These are phyloP conservation scores for Dendrobium catenatum DNA, from an alignment of 106 monocot species.

Conservation along the genomic window DNA sequence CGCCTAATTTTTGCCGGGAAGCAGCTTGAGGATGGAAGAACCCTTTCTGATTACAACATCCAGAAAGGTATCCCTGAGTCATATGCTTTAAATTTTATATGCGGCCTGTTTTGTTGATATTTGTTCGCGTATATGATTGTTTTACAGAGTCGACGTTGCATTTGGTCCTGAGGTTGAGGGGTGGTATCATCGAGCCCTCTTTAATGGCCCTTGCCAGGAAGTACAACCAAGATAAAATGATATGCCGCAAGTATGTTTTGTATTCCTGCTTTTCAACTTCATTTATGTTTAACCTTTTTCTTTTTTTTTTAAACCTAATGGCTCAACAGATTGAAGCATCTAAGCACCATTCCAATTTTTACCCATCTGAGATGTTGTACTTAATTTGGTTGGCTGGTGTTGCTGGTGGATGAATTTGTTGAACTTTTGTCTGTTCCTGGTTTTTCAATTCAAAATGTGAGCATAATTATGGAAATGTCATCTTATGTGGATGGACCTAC, in stretches of 20 bases:
- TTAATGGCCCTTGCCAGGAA: constrained; percentile 61
- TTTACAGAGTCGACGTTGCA: constrained; percentile 44
- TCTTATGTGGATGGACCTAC: background rate
- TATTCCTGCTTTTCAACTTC: background rate
- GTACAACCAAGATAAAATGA: constrained; percentile 63
- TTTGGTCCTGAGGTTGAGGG: constrained; percentile 48
- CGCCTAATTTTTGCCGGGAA: constrained; percentile 9
- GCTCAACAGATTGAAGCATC: background rate
- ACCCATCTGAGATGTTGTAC: background rate
- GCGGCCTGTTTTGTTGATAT: too few species aligned
- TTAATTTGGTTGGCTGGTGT: background rate
- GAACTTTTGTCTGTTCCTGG: background rate
- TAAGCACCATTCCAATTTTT: background rate
- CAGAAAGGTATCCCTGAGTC: background rate
- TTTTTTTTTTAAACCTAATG: background rate
- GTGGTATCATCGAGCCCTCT: constrained; percentile 56
- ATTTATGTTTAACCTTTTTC: background rate
- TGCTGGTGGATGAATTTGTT: background rate
- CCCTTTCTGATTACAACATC: constrained; percentile 9
- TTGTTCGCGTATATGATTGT: background rate
- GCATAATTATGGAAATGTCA: background rate
- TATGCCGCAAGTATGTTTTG: constrained; percentile 38
- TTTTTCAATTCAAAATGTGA: background rate
- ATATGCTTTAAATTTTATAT: background rate
- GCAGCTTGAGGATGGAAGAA: constrained; percentile 9